Percentiles rank a stretch among this genome's conserved stretches.
Evolutionary conservation across 352 stramenopile genomes (phyloP).

Genomic region (Phytophthora pistaciae): DNA sequence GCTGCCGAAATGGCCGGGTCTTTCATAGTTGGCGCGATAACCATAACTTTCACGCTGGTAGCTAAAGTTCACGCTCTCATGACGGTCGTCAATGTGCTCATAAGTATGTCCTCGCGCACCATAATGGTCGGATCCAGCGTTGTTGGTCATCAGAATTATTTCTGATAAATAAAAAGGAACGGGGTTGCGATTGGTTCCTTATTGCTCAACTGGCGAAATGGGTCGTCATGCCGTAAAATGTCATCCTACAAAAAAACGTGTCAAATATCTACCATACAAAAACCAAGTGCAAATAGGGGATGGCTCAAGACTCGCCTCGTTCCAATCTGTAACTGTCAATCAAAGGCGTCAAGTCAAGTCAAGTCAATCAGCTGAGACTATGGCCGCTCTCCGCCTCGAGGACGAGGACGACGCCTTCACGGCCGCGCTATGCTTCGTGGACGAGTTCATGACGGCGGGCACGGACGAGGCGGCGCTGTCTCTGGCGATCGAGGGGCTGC

Average conservation of each 20-base stretch:
- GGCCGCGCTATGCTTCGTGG: conserved; percentile 46
- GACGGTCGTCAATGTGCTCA: too few species aligned
- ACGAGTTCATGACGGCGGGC: conserved; percentile 37
- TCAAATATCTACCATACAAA: conserved; percentile 23
- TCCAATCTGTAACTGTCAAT: conserved; percentile 1
- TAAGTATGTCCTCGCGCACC: too few species aligned
- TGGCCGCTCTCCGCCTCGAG: conserved; percentile 35
- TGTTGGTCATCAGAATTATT: too few species aligned
- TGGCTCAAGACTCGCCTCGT: conserved; percentile 13
- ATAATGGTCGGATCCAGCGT: too few species aligned
- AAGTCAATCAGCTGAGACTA: not conserved
- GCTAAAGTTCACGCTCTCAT: too few species aligned
- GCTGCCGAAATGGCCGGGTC: too few species aligned
- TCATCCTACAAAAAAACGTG: conserved; percentile 23
- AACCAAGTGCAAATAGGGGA: not conserved
- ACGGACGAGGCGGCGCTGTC: conserved; percentile 30
- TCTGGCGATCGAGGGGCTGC: conserved; percentile 26
- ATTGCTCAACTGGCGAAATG: conserved; percentile 17
- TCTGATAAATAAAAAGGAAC: too few species aligned
- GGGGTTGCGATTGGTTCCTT: not conserved
- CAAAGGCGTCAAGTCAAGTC: conserved; percentile 1
- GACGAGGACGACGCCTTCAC: conserved; percentile 45
- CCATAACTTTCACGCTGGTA: too few species aligned
- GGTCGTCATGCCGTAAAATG: conserved; percentile 12
- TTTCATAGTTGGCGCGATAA: too few species aligned